Evolutionary conservation across 2,329 filamentous ascomycete genomes (phyloP).

Genomic region (Stylonectria norvegica): DNA sequence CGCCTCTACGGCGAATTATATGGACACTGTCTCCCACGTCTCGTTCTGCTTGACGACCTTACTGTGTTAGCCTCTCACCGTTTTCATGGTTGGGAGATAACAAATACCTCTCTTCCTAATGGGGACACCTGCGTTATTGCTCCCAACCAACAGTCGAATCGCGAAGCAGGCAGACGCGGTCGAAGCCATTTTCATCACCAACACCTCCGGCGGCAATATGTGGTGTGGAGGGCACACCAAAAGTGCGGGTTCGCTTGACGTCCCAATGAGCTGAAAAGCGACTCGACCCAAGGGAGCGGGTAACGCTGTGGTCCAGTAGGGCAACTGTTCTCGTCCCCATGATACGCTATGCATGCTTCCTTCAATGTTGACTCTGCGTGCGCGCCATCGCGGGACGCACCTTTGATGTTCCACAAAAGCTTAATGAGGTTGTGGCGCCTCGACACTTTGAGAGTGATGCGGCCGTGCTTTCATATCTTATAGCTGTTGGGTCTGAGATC

Average conservation of each 20-base stretch:
- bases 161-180: constrained; percentile 14
- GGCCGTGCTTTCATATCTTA: constrained; percentile 12
- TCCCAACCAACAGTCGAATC: constrained; percentile 20
- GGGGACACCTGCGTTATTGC: not conserved
- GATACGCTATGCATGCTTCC: constrained; percentile 13
- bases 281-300: constrained; percentile 10
- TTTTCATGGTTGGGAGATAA: constrained; percentile 14
- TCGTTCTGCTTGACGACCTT: too few relatives aligned
- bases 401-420: constrained; percentile 19
- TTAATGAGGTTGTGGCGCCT: constrained; percentile 13
- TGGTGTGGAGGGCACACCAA: constrained; percentile 10
- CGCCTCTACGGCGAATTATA: too few relatives aligned
- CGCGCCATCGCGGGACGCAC: constrained; percentile 7
- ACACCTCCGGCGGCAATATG: constrained; percentile 15
- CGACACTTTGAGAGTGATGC: constrained; percentile 6
- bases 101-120: constrained; percentile 12
- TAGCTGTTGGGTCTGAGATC: constrained; percentile 11
- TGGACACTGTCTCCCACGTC: too few relatives aligned
- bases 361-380: constrained; percentile 7
- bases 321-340: constrained; percentile 15
- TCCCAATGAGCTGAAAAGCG: constrained; percentile 5
- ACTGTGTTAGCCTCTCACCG: constrained; percentile 1
- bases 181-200: constrained; percentile 22
- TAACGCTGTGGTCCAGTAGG: constrained; percentile 10
- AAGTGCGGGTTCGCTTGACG: constrained; percentile 3